Percentiles rank a stretch among this genome's conserved stretches.
These are phyloP conservation scores for Euphorbia peplus DNA, from an alignment of 345 rosid genomes.

Conservation along the genomic window DNA sequence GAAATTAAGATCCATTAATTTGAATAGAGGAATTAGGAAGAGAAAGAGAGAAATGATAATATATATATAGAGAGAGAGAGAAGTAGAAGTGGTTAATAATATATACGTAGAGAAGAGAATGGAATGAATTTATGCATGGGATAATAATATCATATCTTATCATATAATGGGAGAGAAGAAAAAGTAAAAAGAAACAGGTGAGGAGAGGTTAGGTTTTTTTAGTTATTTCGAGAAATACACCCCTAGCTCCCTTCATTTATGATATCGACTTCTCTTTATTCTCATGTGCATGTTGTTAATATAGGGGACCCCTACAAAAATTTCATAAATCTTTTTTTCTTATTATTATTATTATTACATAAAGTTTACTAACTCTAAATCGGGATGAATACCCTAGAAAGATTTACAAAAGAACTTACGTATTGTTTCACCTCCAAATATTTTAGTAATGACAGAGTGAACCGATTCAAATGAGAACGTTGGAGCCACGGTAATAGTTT, in stretches of 20 bases:
- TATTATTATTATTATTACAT: too few relatives aligned
- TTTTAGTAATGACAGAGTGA: too few relatives aligned
- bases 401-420: too few relatives aligned
- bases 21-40: too few relatives aligned
- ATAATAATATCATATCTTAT: too few relatives aligned
- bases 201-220: conserved; percentile 10
- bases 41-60: neutral
- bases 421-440: too few relatives aligned
- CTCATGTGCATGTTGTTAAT: conserved; percentile 40
- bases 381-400: too few relatives aligned
- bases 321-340: too few relatives aligned
- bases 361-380: too few relatives aligned
- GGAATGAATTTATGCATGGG: neutral
- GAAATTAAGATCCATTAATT: neutral
- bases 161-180: neutral
- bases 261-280: neutral
- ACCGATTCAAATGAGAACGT: too few relatives aligned
- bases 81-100: neutral
- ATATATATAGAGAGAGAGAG: neutral
- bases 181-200: neutral
- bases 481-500: too few relatives aligned
- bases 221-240: neutral
- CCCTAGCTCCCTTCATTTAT: neutral
- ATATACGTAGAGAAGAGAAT: neutral
- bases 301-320: conserved; percentile 34